Base-by-base conservation (phyloP, 164 flowering plant species). In the Liriodendron chinense region DNA sequence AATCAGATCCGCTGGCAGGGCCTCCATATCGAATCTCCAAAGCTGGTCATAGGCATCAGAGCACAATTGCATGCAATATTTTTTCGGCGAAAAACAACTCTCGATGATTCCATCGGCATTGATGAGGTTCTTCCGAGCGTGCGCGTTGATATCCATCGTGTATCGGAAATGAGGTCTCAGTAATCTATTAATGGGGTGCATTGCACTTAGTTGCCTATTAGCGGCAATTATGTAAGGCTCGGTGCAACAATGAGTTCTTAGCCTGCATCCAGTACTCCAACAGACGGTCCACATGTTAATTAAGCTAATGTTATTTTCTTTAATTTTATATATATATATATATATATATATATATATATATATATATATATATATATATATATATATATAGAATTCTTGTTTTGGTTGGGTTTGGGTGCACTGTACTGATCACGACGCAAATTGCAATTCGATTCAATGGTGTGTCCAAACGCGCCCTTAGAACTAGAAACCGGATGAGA, bases 141-240 rank as follows among this genome's bases (percentile, higher is more conserved):
- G 82, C 8, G 90, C 89, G 64, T 92, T 94, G 80, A 92, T 91
- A 80, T 90, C 88, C 94, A 94, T 89, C 0, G 98, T 94, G 83
- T 90, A 89, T 22, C 97, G 83, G 20, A 92, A 81, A 76, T 94
- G 89, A 48, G 98, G 98, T 48, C 76, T 78, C 25, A 94, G 71
- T 24, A 92, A 72, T 79, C 86, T 89, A 70, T 89, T 76, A 22
- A 92, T 87, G 4, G 98, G 98, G 69, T 93, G 98, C 89, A 92
- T 79, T 34, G 80, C 84, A 26, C 97, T 92, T 1, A 93, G 81
- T 65, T 89, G 97, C 67, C 98, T 74, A 70, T 91, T 84, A 1
- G 90, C 69, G 8, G 95, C 93, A 9, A 93, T 90, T 47, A 93
- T 81, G 73, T 86, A 93, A 8, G 96, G 92, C 76, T 93, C 98